Percentiles rank a stretch among this genome's conserved stretches.
phyloP scores from a whole-genome alignment of 805 yeast species.

The Cephaloascus fragrans region DNA sequence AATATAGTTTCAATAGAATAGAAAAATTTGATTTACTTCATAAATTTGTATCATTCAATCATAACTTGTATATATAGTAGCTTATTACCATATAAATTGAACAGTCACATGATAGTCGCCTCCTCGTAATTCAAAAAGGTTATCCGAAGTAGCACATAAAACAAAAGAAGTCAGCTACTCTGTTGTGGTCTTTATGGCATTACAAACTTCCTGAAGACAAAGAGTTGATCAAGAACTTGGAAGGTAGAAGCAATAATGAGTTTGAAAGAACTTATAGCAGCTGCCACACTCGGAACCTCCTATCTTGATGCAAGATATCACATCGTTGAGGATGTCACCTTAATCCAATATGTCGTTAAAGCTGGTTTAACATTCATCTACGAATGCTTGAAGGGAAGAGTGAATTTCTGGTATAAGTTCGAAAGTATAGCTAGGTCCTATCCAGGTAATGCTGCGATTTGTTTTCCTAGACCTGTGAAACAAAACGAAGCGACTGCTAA shows the following conservation, averaged over 20 bases:
- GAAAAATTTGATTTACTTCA: too few relatives aligned
- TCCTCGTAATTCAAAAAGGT: too few relatives aligned
- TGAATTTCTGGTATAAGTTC: constrained; percentile 63
- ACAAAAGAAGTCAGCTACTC: not conserved
- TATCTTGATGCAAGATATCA: constrained; percentile 37
- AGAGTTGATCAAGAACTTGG: too few relatives aligned
- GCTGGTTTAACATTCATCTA: constrained; percentile 31
- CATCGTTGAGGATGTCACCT: constrained; percentile 41
- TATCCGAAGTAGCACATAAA: too few relatives aligned
- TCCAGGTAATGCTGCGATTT: constrained; percentile 50
- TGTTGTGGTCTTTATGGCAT: too few relatives aligned
- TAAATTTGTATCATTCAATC: too few relatives aligned
- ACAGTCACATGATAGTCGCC: too few relatives aligned
- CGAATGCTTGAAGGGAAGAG: constrained; percentile 24
- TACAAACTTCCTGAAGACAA: too few relatives aligned
- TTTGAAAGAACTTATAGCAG: constrained; percentile 11
- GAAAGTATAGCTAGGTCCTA: constrained; percentile 41
- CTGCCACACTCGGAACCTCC: constrained; percentile 32
- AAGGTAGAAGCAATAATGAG: too few relatives aligned
- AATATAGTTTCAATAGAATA: too few relatives aligned
- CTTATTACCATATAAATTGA: too few relatives aligned
- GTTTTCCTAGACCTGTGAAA: constrained; percentile 42
- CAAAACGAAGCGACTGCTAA: not conserved
- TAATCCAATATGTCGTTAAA: constrained; percentile 33
- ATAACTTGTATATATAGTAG: too few relatives aligned